Evolutionary conservation across 495 filamentous ascomycete species (phyloP), one percentile per base, ranked within the genome.

Genomic region (Aspergillus incahuasiensis): DNA sequence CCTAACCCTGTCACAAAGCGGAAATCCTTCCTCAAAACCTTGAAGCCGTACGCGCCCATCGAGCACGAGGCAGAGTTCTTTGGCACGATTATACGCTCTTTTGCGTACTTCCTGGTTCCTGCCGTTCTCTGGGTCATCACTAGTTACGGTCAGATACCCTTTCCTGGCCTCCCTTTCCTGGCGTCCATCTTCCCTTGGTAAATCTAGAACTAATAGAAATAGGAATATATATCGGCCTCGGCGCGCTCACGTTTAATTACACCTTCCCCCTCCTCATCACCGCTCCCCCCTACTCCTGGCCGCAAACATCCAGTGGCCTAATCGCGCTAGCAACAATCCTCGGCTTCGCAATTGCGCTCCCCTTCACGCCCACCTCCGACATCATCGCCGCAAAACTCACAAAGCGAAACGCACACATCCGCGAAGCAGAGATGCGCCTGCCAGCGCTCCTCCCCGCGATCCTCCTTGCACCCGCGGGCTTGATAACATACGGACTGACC

Each of bases 391-490:
- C 82, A 18, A 69, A 73, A 62, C 73, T 79, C 1, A 83, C 81
- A 1, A 74, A 74, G 30, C 68, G 71, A 24, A 85, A 85, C 68
- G 65, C 72, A 53, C 72, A 74, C 43, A 78, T 83, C 60, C 79
- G 82, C 50, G 82, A 85, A 63, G 77, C 82, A 38, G 82, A 85
- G 63, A 83, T 85, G 81, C 79, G 82, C 1, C 70, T 85, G 2
- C 77, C 79, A 5, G 80, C 79, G 15, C 70, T 85, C 55, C 68
- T 83, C 19, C 73, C 77, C 35, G 74, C 75, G 0, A 78, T 82
- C 71, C 54, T 84, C 1, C 70, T 83, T 46, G 75, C 77, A 0
- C 81, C 82, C 3, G 74, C 71, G 0, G 82, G 81, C 0, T 71
- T 82, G 6, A 68, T 85, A 50, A 59, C 82, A 18, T 85, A 81